A percentile compares a stretch with the other conserved stretches of the same genome.
Conservation (phyloP, 768 basidiomycete species). For the Boletus subcaerulescens region DNA sequence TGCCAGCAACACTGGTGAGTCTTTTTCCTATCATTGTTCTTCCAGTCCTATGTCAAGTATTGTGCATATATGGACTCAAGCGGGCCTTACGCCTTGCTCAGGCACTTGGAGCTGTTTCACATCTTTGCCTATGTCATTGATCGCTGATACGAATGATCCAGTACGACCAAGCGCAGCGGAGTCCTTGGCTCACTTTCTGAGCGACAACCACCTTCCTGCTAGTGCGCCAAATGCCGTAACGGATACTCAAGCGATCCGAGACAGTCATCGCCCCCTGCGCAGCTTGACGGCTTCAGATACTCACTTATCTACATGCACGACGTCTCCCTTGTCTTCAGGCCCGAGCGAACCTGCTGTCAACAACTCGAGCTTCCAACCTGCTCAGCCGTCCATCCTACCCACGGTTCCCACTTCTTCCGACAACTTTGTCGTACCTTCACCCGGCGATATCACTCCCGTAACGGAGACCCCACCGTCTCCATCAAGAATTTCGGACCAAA, state of each 20-base stretch:
- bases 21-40: not conserved
- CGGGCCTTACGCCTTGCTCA: too few relatives aligned
- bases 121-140: not conserved
- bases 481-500: not conserved
- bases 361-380: not conserved
- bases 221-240: not conserved
- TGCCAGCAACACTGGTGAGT: conserved; percentile 7
- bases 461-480: not conserved
- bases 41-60: not conserved
- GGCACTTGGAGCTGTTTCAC: too few relatives aligned
- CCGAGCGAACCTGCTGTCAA: not conserved
- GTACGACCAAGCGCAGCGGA: conserved; percentile 4
- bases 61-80: not conserved
- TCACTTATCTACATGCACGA: not conserved
- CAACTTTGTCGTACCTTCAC: not conserved
- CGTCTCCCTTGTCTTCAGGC: not conserved
- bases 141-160: conserved; percentile 5
- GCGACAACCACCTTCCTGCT: not conserved
- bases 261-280: not conserved
- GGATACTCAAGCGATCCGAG: not conserved
- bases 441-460: too few relatives aligned
- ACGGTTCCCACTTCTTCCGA: not conserved
- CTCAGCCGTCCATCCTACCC: not conserved
- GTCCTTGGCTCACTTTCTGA: not conserved
- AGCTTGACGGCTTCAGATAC: not conserved